phyloP scores from a whole-genome alignment of 495 filamentous ascomycete genomes.

The Lentithecium fluviatile region DNA sequence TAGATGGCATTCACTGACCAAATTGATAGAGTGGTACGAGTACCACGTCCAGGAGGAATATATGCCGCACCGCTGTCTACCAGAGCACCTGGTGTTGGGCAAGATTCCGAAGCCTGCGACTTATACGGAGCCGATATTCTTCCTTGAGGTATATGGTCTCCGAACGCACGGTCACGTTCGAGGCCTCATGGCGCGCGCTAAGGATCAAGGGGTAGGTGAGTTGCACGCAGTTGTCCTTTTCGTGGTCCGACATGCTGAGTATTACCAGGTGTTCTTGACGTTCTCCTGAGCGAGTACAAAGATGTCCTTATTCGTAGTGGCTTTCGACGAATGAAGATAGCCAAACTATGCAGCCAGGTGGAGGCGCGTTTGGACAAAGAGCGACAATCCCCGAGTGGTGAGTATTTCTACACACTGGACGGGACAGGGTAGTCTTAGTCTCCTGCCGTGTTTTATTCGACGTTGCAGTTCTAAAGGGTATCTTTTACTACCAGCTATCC shows the following conservation, averaged over 20 bases:
- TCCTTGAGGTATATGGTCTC: background rate
- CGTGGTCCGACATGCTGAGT: background rate
- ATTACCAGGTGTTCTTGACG: slow-evolving; percentile 25
- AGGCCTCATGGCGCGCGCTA: background rate
- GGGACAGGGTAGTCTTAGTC: no score
- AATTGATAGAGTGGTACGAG: background rate
- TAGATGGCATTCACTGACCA: background rate
- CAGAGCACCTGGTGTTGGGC: slow-evolving; percentile 28
- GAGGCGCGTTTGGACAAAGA: background rate
- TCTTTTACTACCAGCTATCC: no score
- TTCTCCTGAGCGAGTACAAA: slow-evolving; percentile 19
- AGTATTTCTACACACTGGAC: no score
- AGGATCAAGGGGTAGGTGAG: no score
- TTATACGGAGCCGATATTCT: slow-evolving; percentile 8
- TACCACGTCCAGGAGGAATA: slow-evolving; percentile 9
- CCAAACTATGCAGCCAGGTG: background rate
- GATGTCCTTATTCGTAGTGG: slow-evolving; percentile 2
- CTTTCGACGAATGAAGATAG: slow-evolving; percentile 3
- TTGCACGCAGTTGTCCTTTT: no score
- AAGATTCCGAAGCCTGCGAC: slow-evolving; percentile 17
- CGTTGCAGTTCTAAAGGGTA: no score
- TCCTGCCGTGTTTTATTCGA: no score
- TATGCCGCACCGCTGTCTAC: slow-evolving; percentile 32
- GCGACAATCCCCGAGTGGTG: background rate
- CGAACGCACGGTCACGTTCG: background rate